Evolutionary conservation across 2,329 filamentous ascomycete genomes (phyloP), one percentile per base, ranked within the genome.

Genomic region (Claviceps arundinis): DNA sequence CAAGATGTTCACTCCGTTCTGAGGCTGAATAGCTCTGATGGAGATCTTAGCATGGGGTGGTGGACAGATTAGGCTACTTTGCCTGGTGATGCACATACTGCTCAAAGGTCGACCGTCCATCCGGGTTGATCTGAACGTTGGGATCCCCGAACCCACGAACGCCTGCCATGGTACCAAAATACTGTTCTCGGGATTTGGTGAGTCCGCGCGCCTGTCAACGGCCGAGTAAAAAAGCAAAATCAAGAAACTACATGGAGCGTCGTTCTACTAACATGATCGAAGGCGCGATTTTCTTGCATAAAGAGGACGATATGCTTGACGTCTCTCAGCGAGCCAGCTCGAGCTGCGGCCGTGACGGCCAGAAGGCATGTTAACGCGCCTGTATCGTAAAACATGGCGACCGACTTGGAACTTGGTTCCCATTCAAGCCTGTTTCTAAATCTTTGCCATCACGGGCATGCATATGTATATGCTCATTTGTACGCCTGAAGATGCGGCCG

Each of bases 221-320:
- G 26, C 38, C 9, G 14, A 14, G 24, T 22, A 11, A 19, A 26
- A 8, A 2, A 8, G 22, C 5, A 37, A 17, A 34, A 16, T 2
- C 9, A 16, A 13, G 24, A 34, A 37, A 11, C 1, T 9, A 16
- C 5, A 38, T 2, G 22, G 19, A 22, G 7, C 13, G 26, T 37
- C 13, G 6, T 16, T 38, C 13, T n/a, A 56, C 63, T 51, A 45
- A 64, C 63, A 37, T 65, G 64, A 51, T 65, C 62, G 46, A 66
- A 61, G 1, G 64, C 64, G 14, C 64, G 56, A 48, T 66, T 66
- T 53, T 66, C 74, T 58, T 78, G 74, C 76, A 78, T 79, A 58
- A 78, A 76, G 38, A 79, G 69, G n/a, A 79, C 69, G 38, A 78
- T 75, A 69, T 78, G 76, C 51, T 78, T 71, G 54, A 78, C 73